Conservation (phyloP, 2,329 filamentous ascomycete genomes). For the Colletotrichum sp. region DNA sequence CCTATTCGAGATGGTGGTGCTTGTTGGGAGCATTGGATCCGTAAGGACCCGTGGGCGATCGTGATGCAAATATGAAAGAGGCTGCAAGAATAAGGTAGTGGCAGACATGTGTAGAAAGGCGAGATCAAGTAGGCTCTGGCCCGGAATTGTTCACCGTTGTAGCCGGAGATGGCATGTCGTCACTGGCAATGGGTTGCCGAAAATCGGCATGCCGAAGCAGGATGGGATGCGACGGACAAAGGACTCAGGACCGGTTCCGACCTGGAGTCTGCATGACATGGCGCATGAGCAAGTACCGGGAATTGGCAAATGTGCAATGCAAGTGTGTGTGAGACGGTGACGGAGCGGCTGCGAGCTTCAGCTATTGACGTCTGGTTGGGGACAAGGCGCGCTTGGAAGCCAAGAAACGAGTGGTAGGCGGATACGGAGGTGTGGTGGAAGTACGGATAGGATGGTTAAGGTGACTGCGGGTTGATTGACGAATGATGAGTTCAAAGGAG, state of each 20-base stretch:
- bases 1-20: background rate
- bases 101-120: background rate
- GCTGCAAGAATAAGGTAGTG: background rate
- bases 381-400: background rate
- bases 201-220: constrained; percentile 2
- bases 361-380: background rate
- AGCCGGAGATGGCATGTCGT: background rate
- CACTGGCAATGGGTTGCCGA: background rate
- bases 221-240: background rate
- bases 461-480: background rate
- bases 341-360: background rate
- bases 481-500: background rate
- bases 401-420: background rate
- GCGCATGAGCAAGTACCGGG: constrained; percentile 10
- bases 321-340: background rate
- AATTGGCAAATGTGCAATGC: background rate
- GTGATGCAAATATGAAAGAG: background rate
- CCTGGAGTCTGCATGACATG: constrained; percentile 4
- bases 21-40: background rate
- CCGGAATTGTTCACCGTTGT: background rate
- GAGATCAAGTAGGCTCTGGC: background rate
- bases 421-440: background rate
- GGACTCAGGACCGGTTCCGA: background rate
- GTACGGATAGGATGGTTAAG: background rate
- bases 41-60: background rate